phyloP scores from a whole-genome alignment of 192 early-diverging fungal species.

The Mortierella alpina region DNA sequence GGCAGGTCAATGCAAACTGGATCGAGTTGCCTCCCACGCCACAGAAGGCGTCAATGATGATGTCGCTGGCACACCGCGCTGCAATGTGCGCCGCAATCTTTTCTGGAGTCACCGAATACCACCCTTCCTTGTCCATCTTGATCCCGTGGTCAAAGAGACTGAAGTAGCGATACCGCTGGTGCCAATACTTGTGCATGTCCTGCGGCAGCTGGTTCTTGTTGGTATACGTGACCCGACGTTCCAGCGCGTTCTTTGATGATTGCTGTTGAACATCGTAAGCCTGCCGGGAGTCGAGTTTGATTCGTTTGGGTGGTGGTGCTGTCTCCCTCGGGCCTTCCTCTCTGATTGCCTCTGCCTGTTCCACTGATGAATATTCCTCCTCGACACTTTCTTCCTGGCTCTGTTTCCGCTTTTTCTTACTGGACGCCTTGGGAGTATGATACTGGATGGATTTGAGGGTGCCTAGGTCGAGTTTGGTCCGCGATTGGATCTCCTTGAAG shows the following conservation, averaged over 20 bases:
- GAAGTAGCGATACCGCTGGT: constrained; percentile 85
- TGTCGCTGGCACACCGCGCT: constrained; percentile 67
- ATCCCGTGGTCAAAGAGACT: constrained; percentile 88
- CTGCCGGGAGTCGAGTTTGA: constrained; percentile 31
- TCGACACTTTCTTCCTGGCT: background rate
- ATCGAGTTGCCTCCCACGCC: constrained; percentile 97
- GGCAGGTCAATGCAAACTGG: constrained; percentile 92
- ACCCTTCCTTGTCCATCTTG: constrained; percentile 87
- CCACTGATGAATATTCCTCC: background rate
- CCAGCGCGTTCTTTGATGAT: constrained; percentile 12
- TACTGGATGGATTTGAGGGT: constrained; percentile 8
- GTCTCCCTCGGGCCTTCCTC: background rate
- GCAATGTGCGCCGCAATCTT: constrained; percentile 85
- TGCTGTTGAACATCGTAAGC: constrained; percentile 18
- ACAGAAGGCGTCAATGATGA: constrained; percentile 93
- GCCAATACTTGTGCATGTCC: constrained; percentile 75
- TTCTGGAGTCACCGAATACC: constrained; percentile 98
- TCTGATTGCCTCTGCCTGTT: background rate
- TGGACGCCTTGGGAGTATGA: constrained; percentile 11
- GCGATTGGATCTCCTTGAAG: constrained; percentile 24
- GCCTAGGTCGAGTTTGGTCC: constrained; percentile 23
- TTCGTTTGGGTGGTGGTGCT: constrained; percentile 13
- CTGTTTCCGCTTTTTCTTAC: constrained; percentile 27
- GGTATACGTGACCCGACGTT: constrained; percentile 24
- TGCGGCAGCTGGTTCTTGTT: constrained; percentile 13